phyloP scores from a whole-genome alignment of 148 eudicot species.

The Amaranthus cruentus region DNA sequence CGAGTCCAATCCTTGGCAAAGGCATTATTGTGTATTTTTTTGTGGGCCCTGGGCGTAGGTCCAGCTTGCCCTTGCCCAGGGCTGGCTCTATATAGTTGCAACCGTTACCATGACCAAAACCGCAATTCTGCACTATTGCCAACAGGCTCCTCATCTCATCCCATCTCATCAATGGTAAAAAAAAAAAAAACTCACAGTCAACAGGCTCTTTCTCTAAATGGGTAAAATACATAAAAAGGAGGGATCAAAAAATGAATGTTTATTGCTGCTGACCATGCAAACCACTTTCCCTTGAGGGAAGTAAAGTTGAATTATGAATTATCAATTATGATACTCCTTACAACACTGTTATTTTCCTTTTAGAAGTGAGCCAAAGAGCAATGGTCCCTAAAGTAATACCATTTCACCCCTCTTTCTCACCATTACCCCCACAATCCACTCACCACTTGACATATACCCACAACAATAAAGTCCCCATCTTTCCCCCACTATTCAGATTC shows the following conservation, averaged over 20 bases:
- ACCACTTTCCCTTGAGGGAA: slow-evolving; percentile 26
- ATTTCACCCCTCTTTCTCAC: slow-evolving; percentile 3
- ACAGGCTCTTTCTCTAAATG: slow-evolving; percentile 20
- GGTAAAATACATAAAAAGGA: slow-evolving; percentile 21
- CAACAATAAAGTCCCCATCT: slow-evolving; percentile 9
- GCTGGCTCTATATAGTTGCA: too few relatives aligned
- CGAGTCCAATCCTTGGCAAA: too few relatives aligned
- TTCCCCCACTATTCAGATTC: slow-evolving; percentile 30
- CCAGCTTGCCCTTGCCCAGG: too few relatives aligned
- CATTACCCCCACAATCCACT: slow-evolving; percentile 27
- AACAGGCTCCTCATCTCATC: not conserved
- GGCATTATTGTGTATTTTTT: too few relatives aligned
- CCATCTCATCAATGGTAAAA: slow-evolving; percentile 17
- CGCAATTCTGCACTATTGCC: too few relatives aligned
- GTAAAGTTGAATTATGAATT: not conserved
- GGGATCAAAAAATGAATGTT: slow-evolving; percentile 11
- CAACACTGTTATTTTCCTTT: slow-evolving; percentile 19
- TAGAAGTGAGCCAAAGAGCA: slow-evolving; percentile 12
- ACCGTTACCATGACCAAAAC: too few relatives aligned
- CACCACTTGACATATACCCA: slow-evolving; percentile 29
- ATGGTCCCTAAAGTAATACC: slow-evolving; percentile 32
- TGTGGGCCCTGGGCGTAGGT: too few relatives aligned
- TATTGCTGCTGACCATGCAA: slow-evolving; percentile 33
- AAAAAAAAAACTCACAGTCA: slow-evolving; percentile 31
- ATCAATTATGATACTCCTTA: not conserved